phyloP scores from a whole-genome alignment of 352 stramenopile genomes.

The Globisporangium recalcitrans region DNA sequence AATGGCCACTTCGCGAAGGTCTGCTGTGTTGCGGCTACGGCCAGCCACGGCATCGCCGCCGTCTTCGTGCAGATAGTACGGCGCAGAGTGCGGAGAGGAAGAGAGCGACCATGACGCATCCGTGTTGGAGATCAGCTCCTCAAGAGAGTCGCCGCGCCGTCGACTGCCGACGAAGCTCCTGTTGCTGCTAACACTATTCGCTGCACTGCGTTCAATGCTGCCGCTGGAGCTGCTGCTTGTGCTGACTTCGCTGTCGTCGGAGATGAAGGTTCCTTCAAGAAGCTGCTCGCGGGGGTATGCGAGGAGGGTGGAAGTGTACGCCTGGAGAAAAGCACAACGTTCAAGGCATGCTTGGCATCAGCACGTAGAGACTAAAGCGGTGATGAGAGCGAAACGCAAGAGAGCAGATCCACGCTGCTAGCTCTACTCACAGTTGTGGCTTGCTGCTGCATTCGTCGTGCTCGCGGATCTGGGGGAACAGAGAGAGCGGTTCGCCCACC shows the following conservation, averaged over 20 bases:
- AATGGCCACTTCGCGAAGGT: conserved; percentile 1
- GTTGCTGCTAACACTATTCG: not conserved
- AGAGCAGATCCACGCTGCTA: too few species aligned
- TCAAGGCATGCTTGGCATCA: not conserved
- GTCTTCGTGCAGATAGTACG: conserved; percentile 9
- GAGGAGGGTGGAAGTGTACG: conserved; percentile 29
- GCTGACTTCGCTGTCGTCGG: conserved; percentile 1
- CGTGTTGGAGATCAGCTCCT: not conserved
- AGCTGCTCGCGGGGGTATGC: conserved; percentile 29
- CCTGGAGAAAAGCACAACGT: conserved; percentile 8
- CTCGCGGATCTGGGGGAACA: conserved; percentile 23
- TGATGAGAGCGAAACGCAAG: not conserved
- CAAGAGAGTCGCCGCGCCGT: not conserved
- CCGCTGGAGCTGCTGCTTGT: conserved; percentile 6
- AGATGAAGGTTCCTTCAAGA: conserved; percentile 21
- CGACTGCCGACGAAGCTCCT: conserved; percentile 2
- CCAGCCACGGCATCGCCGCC: not conserved
- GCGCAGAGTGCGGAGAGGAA: not conserved
- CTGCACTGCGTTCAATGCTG: not conserved
- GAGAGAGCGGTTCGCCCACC: conserved; percentile 24
- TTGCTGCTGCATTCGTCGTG: conserved; percentile 20
- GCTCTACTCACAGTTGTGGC: conserved; percentile 10
- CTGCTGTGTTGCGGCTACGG: not conserved
- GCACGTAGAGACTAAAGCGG: not conserved
- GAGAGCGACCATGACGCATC: not conserved